phyloP scores from a whole-genome alignment of 2,329 filamentous ascomycete genomes.

The Lecanicillium sp. region DNA sequence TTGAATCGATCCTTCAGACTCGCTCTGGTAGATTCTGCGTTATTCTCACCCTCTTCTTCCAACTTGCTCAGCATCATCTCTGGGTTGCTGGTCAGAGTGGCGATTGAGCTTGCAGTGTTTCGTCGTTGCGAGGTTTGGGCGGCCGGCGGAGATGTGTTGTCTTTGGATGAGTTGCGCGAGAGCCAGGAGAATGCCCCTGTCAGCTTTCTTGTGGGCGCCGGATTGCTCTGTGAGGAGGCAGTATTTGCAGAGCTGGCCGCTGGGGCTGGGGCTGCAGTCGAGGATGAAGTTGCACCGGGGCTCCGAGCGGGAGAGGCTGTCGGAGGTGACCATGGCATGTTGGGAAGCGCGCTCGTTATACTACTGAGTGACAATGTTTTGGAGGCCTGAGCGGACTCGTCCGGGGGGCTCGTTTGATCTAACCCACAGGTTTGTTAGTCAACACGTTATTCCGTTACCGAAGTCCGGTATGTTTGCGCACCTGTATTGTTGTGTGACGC shows the following conservation, averaged over 20 bases:
- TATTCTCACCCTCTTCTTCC: constrained; percentile 57
- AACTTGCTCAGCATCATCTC: constrained; percentile 70
- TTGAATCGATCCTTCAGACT: constrained; percentile 76
- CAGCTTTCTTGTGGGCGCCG: constrained; percentile 58
- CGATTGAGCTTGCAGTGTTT: constrained; percentile 73
- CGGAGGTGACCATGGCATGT: constrained; percentile 63
- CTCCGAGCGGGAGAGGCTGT: constrained; percentile 41
- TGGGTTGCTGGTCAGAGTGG: constrained; percentile 70
- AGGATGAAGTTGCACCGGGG: constrained; percentile 23
- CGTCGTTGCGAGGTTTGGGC: constrained; percentile 38
- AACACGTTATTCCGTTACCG: not conserved
- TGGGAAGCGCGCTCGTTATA: constrained; percentile 62
- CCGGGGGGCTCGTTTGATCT: constrained; percentile 15
- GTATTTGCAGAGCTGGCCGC: not conserved
- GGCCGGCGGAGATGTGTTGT: constrained; percentile 46
- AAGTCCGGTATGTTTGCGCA: constrained; percentile 13
- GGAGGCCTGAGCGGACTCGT: constrained; percentile 29
- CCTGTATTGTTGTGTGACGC: constrained; percentile 24
- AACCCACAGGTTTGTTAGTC: not conserved
- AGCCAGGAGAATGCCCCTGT: constrained; percentile 86
- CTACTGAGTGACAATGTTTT: constrained; percentile 59
- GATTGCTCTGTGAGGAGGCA: constrained; percentile 18
- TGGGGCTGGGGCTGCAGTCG: constrained; percentile 24
- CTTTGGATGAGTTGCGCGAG: constrained; percentile 55
- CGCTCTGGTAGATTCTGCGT: constrained; percentile 42